Percentiles rank a stretch among this genome's conserved stretches.
Conservation (phyloP, 164 flowering plant species). For the Kingdonia uniflora region DNA sequence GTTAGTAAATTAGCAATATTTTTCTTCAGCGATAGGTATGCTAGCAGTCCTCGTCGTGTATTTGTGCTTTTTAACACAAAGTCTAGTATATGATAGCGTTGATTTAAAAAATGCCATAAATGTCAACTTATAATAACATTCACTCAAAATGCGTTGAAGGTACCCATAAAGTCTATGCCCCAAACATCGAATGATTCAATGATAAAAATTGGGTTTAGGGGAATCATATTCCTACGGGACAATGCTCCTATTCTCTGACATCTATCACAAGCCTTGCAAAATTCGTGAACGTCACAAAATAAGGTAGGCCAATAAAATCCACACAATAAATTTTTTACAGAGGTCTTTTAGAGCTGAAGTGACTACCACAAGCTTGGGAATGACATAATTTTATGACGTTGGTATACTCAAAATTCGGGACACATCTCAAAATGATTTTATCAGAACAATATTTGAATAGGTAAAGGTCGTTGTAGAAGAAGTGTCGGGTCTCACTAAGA, state of each 20-base stretch:
- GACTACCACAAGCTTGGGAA: background rate
- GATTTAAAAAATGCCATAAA: too few relatives aligned
- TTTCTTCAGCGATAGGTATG: too few relatives aligned
- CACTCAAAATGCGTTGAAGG: background rate
- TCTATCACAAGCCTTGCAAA: slow-evolving; percentile 1
- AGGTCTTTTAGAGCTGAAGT: background rate
- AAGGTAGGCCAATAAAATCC: slow-evolving; percentile 6
- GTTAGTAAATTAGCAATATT: too few relatives aligned
- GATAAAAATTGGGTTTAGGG: background rate
- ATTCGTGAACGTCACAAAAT: background rate
- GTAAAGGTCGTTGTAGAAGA: slow-evolving; percentile 7
- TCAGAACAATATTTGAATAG: slow-evolving; percentile 6
- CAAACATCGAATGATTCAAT: background rate
- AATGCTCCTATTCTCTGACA: background rate
- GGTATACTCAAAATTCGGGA: background rate
- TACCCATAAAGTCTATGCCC: background rate
- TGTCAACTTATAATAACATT: slow-evolving; percentile 1
- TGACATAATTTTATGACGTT: background rate
- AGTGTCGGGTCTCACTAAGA: background rate
- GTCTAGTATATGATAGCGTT: too few relatives aligned
- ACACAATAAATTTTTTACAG: background rate
- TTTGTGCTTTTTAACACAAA: too few relatives aligned
- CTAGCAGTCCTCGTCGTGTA: too few relatives aligned
- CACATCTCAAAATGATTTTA: slow-evolving; percentile 7
- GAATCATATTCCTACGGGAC: background rate